Conservation (phyloP, 805 yeast genomes). For the Hanseniaspora clermontiae region DNA sequence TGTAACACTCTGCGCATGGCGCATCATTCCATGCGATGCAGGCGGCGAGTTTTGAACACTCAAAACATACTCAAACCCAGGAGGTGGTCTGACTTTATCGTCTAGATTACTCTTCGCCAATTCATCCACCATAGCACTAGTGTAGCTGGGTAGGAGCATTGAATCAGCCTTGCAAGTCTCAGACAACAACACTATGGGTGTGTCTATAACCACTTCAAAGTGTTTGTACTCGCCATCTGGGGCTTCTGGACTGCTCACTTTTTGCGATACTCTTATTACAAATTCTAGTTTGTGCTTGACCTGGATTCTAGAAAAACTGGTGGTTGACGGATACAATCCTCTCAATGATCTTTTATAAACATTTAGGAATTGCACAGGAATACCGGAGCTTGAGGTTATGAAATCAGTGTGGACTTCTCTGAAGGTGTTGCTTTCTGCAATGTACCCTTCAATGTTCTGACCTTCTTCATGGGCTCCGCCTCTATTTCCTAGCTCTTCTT, state of each 20-base stretch:
- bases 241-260: constrained; percentile 37
- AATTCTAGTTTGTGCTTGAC: constrained; percentile 59
- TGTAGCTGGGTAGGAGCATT: constrained; percentile 31
- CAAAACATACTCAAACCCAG: constrained; percentile 57
- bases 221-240: constrained; percentile 44
- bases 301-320: constrained; percentile 48
- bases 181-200: constrained; percentile 51
- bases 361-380: constrained; percentile 18
- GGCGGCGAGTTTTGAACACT: constrained; percentile 36
- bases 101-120: background rate
- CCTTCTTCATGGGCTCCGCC: background rate
- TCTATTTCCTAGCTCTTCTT: background rate
- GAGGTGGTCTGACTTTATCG: constrained; percentile 30
- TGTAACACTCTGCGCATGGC: background rate
- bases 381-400: constrained; percentile 15
- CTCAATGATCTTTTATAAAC: constrained; percentile 22
- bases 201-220: constrained; percentile 69
- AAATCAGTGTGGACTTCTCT: background rate
- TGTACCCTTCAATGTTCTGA: background rate
- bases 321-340: constrained; percentile 46
- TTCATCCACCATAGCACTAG: constrained; percentile 19
- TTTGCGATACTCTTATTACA: constrained; percentile 46
- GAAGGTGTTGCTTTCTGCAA: constrained; percentile 1
- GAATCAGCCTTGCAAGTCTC: constrained; percentile 30
- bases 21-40: constrained; percentile 21